Base-by-base conservation (phyloP, 306 rosid genomes). In the Gillenia trifoliata region DNA sequence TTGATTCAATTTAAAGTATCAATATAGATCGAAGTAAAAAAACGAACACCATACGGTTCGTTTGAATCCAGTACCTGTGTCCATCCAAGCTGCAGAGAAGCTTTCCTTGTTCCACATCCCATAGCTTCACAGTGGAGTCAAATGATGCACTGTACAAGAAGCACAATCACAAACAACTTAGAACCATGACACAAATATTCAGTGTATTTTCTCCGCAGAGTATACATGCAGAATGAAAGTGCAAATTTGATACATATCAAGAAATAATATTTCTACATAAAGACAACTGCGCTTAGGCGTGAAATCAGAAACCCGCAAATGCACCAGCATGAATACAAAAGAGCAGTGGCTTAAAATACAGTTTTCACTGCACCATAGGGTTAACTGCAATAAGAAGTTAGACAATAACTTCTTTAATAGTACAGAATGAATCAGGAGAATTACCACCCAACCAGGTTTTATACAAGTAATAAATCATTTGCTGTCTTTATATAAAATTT, bases 91-190 rank as follows among this genome's bases (percentile, higher is more conserved):
- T 90, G 79, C 66, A 50, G 45, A 94, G 70, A 77, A 89, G 91
- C 72, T 87, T 94, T 81, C 98, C 98, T 10, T 72, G 82, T 75
- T 90, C 89, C 82, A 86, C 93, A 75, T 93, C 97, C 98, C 98
- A 93, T 52, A 91, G 72, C 88, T 93, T 93, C 61, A 93, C 90
- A 11, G 96, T 91, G 15, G 98, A 86, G 85, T 93, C 98, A 77
- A 89, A 89, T 81, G 98, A 93, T 29, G 98, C 98, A 81, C 98
- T 93, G 88, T 76, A 71, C 59, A 72, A 69, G 65, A 77, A 64
- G 72, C 66, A 70, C 26, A 43, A 72, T 25, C 70, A 4, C 12
- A 16, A 26, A 71, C 75, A 23, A 70, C 36, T 72, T 38, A 25
- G 54, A 72, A 38, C 66, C 49, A 16, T 55, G 38, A 34, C 50